Percentiles rank a stretch among this genome's conserved stretches.
Conservation (phyloP, 78 protist species). For the Cyanophora paradoxa region DNA sequence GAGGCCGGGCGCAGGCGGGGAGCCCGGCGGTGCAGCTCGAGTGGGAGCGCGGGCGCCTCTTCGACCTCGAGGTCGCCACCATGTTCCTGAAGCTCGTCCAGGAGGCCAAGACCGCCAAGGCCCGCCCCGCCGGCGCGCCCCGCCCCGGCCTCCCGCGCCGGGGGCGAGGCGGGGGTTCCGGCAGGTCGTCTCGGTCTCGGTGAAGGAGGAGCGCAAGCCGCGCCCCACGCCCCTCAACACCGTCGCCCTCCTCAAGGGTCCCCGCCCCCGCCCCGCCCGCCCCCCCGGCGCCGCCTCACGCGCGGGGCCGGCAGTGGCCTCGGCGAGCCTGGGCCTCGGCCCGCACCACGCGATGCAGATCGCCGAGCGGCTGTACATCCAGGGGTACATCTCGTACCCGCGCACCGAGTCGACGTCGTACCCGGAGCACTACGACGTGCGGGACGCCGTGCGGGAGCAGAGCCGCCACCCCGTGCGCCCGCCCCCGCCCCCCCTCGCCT, state of each 20-base stretch:
- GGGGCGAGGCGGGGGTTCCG: no score
- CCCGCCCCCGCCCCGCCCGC: background rate
- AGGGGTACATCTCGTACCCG: conserved; percentile 57
- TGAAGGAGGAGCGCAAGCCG: background rate
- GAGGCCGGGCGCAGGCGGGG: background rate
- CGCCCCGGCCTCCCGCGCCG: no score
- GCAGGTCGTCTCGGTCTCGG: no score
- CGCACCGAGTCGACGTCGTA: conserved; percentile 51
- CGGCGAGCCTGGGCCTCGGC: conserved; percentile 19
- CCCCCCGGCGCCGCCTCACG: conserved; percentile 34
- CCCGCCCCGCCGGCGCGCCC: no score
- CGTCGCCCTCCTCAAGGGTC: conserved; percentile 13
- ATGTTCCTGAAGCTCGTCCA: background rate
- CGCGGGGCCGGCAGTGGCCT: conserved; percentile 36
- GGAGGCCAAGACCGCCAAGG: no score
- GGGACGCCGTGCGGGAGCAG: background rate
- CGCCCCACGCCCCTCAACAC: conserved; percentile 9
- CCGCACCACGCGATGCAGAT: conserved; percentile 33
- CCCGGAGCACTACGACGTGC: conserved; percentile 15
- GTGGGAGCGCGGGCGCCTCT: conserved; percentile 32
- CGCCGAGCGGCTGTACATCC: conserved; percentile 48
- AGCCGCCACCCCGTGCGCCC: no score
- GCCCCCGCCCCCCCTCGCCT: no score
- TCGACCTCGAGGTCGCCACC: conserved; percentile 10
- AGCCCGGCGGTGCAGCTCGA: background rate